Base-by-base conservation (phyloP, 2,329 filamentous ascomycete species). In the Hortaea werneckii region DNA sequence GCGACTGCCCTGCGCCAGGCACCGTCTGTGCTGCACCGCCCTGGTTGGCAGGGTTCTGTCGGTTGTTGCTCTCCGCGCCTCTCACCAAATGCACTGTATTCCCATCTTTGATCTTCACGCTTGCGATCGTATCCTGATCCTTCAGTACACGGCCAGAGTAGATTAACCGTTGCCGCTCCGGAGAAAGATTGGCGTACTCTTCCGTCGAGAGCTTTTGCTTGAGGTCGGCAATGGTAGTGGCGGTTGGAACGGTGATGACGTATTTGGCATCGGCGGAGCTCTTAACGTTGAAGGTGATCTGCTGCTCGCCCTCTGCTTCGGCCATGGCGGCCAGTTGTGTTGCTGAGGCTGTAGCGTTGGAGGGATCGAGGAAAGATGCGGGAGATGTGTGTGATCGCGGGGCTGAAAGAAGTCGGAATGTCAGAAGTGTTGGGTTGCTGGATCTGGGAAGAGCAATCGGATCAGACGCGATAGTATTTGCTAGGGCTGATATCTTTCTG, bases 131-230 rank as follows among this genome's bases (percentile, higher is more conserved):
- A 58, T 98, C 90, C 48, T 84, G 80, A 65, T 98, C 92, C 73
- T 96, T 98, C 71, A 98, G 80, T 50, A 98, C 90, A 50, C 90
- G 83, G 44, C 92, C 92, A 5, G 90, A 95, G 74, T 96, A 98
- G 70, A 98, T 98, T 53, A 98, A 76, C 50, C 92, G 86, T 71
- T 96, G 90, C 56, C 88, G 80, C 61, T 94, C 87, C 44, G 83
- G 76, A 30, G 92, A 84, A 46, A 95, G 81, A 65, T 94, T 83
- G 65, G 94, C 90, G 62, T 83, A 87, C 58, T 94, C 87, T 47
- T 80, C 69, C 29, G 78, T 77, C 4, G 89, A 79, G 35, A 98
- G 81, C 73, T 90, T 95, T 51, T 77, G 78, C 76, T 98, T 98
- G 58, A 98, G 78, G 50, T 95, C 88, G 47, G 79, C 75, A 38